These are phyloP conservation scores for Penicillium turbatum DNA, from an alignment of 495 filamentous ascomycete genomes.

Conservation along the genomic window DNA sequence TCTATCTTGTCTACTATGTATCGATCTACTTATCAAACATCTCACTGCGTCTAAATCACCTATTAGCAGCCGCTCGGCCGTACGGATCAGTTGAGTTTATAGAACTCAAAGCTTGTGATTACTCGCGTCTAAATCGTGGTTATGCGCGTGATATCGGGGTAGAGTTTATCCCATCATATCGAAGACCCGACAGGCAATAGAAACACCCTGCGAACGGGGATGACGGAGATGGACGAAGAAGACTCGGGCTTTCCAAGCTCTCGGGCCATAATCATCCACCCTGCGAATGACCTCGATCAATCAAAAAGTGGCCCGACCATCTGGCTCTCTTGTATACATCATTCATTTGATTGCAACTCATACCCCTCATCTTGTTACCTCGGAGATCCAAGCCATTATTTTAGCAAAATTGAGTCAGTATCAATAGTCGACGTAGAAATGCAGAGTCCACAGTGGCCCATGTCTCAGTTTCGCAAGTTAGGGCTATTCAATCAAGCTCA, in stretches of 20 bases:
- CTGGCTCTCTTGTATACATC: neutral
- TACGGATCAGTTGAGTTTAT: neutral
- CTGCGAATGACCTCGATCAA: neutral
- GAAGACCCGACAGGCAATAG: neutral
- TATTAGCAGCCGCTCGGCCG: neutral
- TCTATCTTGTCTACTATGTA: neutral
- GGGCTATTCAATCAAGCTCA: constrained; percentile 17
- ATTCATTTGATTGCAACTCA: constrained; percentile 1
- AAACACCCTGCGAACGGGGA: neutral
- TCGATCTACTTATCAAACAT: neutral
- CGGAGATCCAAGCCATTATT: neutral
- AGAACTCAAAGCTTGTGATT: neutral
- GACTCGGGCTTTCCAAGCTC: neutral
- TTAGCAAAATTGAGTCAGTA: neutral
- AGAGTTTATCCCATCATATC: neutral
- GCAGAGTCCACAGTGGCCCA: neutral
- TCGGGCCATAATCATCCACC: neutral
- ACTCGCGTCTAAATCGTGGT: neutral
- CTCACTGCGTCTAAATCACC: neutral
- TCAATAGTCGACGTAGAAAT: constrained; percentile 1
- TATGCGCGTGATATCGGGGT: neutral
- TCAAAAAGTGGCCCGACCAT: neutral
- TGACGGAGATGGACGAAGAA: neutral
- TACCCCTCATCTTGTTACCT: neutral
- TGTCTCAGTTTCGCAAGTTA: constrained; percentile 7